phyloP scores from a whole-genome alignment of 2,329 filamentous ascomycete genomes.

The Ceratocystis ficicola region DNA sequence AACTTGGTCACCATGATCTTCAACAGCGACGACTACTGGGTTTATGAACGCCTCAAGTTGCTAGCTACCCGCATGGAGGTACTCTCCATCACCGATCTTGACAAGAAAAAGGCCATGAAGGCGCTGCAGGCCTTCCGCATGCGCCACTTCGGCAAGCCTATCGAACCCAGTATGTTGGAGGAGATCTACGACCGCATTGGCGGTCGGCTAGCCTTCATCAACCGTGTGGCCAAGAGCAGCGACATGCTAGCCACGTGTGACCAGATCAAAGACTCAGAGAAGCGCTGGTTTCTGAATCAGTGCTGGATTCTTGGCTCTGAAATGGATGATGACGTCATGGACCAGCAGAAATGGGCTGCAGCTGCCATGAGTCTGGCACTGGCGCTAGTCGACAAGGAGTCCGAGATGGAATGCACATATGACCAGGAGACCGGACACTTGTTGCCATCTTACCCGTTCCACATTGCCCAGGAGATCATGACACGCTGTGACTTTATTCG shows the following conservation, averaged over 20 bases:
- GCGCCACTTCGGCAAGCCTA: slow-evolving; percentile 58
- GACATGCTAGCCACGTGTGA: slow-evolving; percentile 74
- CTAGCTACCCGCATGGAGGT: slow-evolving; percentile 93
- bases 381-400: slow-evolving; percentile 74
- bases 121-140: slow-evolving; percentile 70
- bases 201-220: slow-evolving; percentile 76
- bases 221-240: slow-evolving; percentile 71
- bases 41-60: slow-evolving; percentile 87
- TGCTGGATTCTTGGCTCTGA: slow-evolving; percentile 61
- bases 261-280: slow-evolving; percentile 53
- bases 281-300: slow-evolving; percentile 66
- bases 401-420: slow-evolving; percentile 53
- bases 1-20: slow-evolving; percentile 86
- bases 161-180: slow-evolving; percentile 47
- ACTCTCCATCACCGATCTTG: slow-evolving; percentile 70
- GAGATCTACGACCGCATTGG: slow-evolving; percentile 78
- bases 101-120: slow-evolving; percentile 61
- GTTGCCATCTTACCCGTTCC: slow-evolving; percentile 67
- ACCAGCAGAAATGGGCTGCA: slow-evolving; percentile 90
- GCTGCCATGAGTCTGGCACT: slow-evolving; percentile 89
- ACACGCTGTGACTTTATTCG: slow-evolving; percentile 91
- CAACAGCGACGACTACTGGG: slow-evolving; percentile 97
- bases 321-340: slow-evolving; percentile 96
- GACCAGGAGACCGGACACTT: slow-evolving; percentile 56
- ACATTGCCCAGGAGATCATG: slow-evolving; percentile 83